Evolutionary conservation across 108 stramenopile species (phyloP).

Genomic region (Cyclotella atomus): DNA sequence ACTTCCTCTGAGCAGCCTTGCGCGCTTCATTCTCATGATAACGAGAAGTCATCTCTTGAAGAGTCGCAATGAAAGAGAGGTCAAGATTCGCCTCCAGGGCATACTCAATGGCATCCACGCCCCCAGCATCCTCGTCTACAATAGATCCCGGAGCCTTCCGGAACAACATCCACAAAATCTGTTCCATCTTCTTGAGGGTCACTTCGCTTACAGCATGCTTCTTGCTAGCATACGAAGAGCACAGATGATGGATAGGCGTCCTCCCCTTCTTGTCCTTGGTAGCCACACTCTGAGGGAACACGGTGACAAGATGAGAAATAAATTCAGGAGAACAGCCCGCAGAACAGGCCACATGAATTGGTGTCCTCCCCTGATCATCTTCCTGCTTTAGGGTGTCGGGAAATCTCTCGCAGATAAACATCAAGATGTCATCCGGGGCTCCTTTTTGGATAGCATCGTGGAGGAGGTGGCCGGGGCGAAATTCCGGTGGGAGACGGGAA

Average conservation of each 20-base stretch:
- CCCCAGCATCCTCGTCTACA: conserved; percentile 15
- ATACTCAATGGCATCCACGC: conserved; percentile 28
- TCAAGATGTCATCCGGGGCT: conserved; percentile 11
- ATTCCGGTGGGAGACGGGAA: neutral
- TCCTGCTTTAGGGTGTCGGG: conserved; percentile 7
- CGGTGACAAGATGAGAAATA: conserved; percentile 20
- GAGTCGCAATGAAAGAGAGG: conserved; percentile 8
- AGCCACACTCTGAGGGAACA: conserved; percentile 15
- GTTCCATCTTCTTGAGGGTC: conserved; percentile 8
- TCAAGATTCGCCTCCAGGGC: conserved; percentile 27
- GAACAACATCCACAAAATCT: conserved; percentile 26
- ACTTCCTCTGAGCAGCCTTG: conserved; percentile 7
- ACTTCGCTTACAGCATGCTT: neutral
- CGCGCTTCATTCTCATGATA: conserved; percentile 10
- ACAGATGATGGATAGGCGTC: conserved; percentile 27
- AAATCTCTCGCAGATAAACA: conserved; percentile 15
- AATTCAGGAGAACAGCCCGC: conserved; percentile 13
- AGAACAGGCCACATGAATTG: conserved; percentile 22
- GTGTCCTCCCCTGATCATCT: conserved; percentile 8
- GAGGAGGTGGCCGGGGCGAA: conserved; percentile 3
- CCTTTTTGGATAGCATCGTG: conserved; percentile 19
- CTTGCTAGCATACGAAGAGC: neutral
- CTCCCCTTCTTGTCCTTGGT: conserved; percentile 22
- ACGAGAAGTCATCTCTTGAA: conserved; percentile 25
- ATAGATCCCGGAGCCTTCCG: conserved; percentile 27